Percentiles rank a stretch among this genome's conserved stretches.
Evolutionary conservation across 192 early-diverging fungal species (phyloP).

Genomic region (Phlyctochytrium planicorne): DNA sequence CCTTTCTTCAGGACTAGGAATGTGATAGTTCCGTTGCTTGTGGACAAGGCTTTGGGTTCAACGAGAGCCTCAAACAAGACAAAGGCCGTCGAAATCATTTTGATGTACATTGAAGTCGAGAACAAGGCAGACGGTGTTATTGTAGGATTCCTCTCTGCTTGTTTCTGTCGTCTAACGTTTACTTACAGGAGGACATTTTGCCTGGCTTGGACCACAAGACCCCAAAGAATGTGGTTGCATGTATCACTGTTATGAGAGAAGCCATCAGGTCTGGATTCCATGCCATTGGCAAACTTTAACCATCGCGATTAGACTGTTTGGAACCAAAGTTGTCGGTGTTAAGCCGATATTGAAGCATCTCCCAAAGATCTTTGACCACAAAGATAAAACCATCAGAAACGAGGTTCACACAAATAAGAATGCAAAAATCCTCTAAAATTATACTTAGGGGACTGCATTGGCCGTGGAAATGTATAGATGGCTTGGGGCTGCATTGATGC

Average conservation of each 20-base stretch:
- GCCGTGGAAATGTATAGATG: conserved; percentile 90
- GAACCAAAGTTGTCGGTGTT: conserved; percentile 72
- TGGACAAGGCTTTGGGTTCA: conserved; percentile 85
- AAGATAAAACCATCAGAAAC: conserved; percentile 86
- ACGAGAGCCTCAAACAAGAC: conserved; percentile 78
- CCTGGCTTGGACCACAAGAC: conserved; percentile 80
- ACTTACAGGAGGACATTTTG: conserved; percentile 67
- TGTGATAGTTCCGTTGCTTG: conserved; percentile 68
- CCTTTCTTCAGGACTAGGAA: conserved; percentile 59
- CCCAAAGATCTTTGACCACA: conserved; percentile 88
- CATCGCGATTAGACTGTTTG: conserved; percentile 61
- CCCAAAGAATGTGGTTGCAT: conserved; percentile 85
- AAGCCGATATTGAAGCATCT: conserved; percentile 85
- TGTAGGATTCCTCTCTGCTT: conserved; percentile 42
- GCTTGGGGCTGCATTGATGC: conserved; percentile 78
- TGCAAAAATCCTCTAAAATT: conserved; percentile 8
- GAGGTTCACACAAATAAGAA: conserved; percentile 63
- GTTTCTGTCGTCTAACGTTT: background rate
- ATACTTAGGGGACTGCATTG: conserved; percentile 55
- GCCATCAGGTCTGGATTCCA: conserved; percentile 19
- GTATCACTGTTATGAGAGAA: conserved; percentile 47
- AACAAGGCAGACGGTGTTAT: conserved; percentile 73
- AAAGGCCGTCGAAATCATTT: conserved; percentile 73
- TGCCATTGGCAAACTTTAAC: background rate
- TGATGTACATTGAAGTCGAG: conserved; percentile 89